Conservation (phyloP, 352 stramenopile species). For the Elongisporangium prolatum region DNA sequence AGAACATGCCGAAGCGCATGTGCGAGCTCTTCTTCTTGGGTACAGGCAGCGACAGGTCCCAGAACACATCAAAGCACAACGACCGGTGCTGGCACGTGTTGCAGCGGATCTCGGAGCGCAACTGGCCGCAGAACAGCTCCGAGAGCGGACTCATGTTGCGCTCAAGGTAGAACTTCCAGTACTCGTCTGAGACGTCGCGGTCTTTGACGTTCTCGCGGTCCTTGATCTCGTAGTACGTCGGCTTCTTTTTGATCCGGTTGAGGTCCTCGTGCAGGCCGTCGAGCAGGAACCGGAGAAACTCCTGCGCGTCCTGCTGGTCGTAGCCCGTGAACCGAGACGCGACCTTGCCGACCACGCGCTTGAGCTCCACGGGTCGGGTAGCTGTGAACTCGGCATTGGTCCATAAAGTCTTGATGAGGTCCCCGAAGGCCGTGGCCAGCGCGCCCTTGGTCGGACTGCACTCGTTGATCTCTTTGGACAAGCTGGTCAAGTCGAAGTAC, state of each 20-base stretch:
- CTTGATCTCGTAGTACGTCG: constrained; percentile 74
- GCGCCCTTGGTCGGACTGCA: constrained; percentile 54
- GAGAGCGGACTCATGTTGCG: constrained; percentile 66
- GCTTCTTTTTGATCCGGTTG: constrained; percentile 68
- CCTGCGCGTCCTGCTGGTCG: constrained; percentile 88
- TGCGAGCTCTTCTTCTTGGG: constrained; percentile 61
- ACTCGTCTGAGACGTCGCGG: constrained; percentile 64
- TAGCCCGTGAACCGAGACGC: constrained; percentile 73
- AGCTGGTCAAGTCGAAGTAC: constrained; percentile 46
- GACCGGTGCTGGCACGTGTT: constrained; percentile 65
- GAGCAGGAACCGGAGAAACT: constrained; percentile 88
- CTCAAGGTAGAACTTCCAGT: constrained; percentile 84
- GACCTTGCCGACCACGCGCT: constrained; percentile 69
- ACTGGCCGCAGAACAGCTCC: constrained; percentile 79
- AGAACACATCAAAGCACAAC: constrained; percentile 84
- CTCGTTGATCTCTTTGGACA: constrained; percentile 50
- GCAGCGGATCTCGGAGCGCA: constrained; percentile 74
- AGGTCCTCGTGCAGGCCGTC: constrained; percentile 87
- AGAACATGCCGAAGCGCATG: constrained; percentile 36
- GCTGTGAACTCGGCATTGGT: constrained; percentile 46
- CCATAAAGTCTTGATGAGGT: constrained; percentile 71
- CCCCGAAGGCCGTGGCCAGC: constrained; percentile 55
- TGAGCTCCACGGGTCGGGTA: constrained; percentile 59
- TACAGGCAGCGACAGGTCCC: constrained; percentile 71
- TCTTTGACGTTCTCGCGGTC: constrained; percentile 40